These are phyloP conservation scores for Aspergillus sp. DNA, from an alignment of 2,329 filamentous ascomycete species.

Conservation along the genomic window DNA sequence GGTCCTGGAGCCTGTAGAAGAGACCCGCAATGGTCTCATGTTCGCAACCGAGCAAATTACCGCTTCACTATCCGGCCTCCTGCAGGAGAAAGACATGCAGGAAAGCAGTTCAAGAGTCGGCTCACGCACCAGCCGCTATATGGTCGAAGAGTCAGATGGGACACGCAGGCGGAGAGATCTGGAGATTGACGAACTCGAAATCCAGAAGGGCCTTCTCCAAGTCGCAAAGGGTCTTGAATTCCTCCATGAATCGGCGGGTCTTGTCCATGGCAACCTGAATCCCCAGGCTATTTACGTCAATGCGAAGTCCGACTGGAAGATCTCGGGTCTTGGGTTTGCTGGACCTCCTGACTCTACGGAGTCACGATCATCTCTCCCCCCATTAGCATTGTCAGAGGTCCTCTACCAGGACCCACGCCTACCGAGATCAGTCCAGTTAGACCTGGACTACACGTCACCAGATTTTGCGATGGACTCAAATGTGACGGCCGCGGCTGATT, in stretches of 20 bases:
- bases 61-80: slow-evolving; percentile 75
- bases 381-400: slow-evolving; percentile 78
- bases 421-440: slow-evolving; percentile 78
- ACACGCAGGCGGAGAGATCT: slow-evolving; percentile 72
- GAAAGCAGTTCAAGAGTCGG: slow-evolving; percentile 68
- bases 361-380: slow-evolving; percentile 71
- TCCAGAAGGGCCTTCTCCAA: slow-evolving; percentile 93
- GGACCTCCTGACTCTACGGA: slow-evolving; percentile 75
- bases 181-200: slow-evolving; percentile 94
- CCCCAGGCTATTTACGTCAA: slow-evolving; percentile 94
- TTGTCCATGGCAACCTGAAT: slow-evolving; percentile 92
- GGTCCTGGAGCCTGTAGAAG: slow-evolving; percentile 90
- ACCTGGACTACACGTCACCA: slow-evolving; percentile 89
- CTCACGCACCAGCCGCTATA: slow-evolving; percentile 73
- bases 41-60: slow-evolving; percentile 94
- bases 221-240: slow-evolving; percentile 94
- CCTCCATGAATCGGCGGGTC: slow-evolving; percentile 86
- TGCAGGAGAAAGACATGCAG: slow-evolving; percentile 87
- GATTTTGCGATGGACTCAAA: slow-evolving; percentile 93
- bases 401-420: slow-evolving; percentile 82
- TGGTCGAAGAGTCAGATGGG: slow-evolving; percentile 76
- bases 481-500: slow-evolving; percentile 78
- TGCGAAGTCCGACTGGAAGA: slow-evolving; percentile 98
- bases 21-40: slow-evolving; percentile 86
- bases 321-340: slow-evolving; percentile 89